A percentile compares a stretch with the other conserved stretches of the same genome.
These are phyloP conservation scores for Colletotrichum ledebouriae DNA, from an alignment of 2,329 filamentous ascomycete species.

Conservation along the genomic window DNA sequence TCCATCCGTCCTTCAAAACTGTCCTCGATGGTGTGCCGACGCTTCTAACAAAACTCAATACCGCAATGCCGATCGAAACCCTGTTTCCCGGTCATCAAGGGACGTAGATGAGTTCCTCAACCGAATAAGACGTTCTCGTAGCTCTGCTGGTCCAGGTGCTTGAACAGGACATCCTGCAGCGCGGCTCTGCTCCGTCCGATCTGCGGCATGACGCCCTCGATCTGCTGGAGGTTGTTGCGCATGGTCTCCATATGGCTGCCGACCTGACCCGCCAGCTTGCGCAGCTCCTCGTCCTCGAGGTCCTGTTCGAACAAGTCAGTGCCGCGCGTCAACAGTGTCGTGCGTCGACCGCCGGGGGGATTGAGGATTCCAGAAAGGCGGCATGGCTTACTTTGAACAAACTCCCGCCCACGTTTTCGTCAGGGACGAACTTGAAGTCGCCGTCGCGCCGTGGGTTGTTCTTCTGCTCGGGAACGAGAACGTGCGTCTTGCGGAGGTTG, in stretches of 20 bases:
- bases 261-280: slow-evolving; percentile 62
- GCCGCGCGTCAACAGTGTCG: no score
- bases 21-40: not conserved
- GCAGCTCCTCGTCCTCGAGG: slow-evolving; percentile 58
- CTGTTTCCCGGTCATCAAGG: no score
- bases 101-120: slow-evolving; percentile 12
- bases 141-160: slow-evolving; percentile 58
- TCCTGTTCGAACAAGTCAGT: slow-evolving; percentile 47
- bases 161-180: slow-evolving; percentile 62
- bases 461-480: slow-evolving; percentile 59
- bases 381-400: slow-evolving; percentile 49
- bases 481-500: slow-evolving; percentile 62
- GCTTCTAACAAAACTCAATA: not conserved
- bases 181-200: slow-evolving; percentile 63
- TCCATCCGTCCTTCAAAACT: not conserved
- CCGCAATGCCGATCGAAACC: not conserved
- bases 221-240: slow-evolving; percentile 65
- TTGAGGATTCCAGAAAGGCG: no score
- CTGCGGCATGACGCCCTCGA: slow-evolving; percentile 64
- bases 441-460: slow-evolving; percentile 32
- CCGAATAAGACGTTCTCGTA: slow-evolving; percentile 65
- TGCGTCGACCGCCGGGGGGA: no score
- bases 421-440: slow-evolving; percentile 42
- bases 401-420: slow-evolving; percentile 25
- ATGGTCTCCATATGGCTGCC: slow-evolving; percentile 70